A percentile compares a stretch with the other conserved stretches of the same genome.
These are phyloP conservation scores for Acrasis kona DNA, from an alignment of 78 protist species.

Conservation along the genomic window DNA sequence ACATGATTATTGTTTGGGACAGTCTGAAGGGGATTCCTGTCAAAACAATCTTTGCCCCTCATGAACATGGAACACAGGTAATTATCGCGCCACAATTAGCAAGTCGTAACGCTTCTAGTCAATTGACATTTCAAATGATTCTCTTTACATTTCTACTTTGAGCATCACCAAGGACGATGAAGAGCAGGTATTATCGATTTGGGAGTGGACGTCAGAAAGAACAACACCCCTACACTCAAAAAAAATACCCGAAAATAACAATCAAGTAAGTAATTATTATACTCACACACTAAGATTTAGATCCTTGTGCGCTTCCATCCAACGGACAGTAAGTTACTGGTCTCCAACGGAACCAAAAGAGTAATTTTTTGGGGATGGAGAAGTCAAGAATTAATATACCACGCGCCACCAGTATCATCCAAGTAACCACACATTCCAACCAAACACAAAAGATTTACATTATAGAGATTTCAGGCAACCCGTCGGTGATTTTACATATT, in stretches of 20 bases:
- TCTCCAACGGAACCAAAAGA: constrained; percentile 33
- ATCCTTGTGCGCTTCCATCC: constrained; percentile 20
- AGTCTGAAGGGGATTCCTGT: constrained; percentile 11
- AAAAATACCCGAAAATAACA: not conserved
- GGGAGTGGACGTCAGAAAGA: constrained; percentile 31
- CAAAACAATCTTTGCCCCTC: constrained; percentile 1
- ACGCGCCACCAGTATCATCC: constrained; percentile 25
- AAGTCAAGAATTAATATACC: not conserved
- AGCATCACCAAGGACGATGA: too few relatives aligned
- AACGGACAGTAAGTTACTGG: not conserved
- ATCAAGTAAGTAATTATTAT: too few relatives aligned
- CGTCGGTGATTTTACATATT: constrained; percentile 27
- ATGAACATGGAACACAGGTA: not conserved
- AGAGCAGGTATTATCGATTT: constrained; percentile 16
- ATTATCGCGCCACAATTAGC: too few relatives aligned
- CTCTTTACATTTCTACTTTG: constrained; percentile 8
- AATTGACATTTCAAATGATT: constrained; percentile 1
- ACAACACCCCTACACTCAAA: not conserved
- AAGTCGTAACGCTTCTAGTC: constrained; percentile 20
- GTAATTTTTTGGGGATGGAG: constrained; percentile 41
- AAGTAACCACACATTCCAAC: too few relatives aligned
- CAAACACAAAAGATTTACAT: too few relatives aligned
- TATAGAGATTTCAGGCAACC: constrained; percentile 31
- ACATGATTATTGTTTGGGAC: constrained; percentile 53
- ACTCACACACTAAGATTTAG: too few relatives aligned